Percentiles rank a stretch among this genome's conserved stretches.
phyloP scores from a whole-genome alignment of 2,329 filamentous ascomycete species.

The Periconia sp. region DNA sequence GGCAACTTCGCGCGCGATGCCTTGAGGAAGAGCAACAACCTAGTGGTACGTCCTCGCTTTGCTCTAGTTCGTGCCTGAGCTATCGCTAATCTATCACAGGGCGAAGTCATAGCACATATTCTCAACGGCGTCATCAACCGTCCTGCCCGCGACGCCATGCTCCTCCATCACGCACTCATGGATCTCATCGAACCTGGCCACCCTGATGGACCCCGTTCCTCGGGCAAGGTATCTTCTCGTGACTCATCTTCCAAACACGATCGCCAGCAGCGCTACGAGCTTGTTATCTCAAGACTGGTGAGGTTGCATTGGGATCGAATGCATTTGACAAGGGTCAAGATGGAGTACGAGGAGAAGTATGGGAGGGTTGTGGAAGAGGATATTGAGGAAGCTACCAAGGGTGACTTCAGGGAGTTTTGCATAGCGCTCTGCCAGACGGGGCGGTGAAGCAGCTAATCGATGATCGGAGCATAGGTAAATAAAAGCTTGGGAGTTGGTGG shows the following conservation, averaged over 20 bases:
- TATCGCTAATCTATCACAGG: conserved; percentile 58
- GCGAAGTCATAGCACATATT: conserved; percentile 91
- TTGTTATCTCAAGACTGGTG: conserved; percentile 86
- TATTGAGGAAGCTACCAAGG: conserved; percentile 76
- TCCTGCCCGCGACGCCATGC: conserved; percentile 87
- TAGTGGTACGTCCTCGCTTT: conserved; percentile 73
- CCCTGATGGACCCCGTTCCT: conserved; percentile 28
- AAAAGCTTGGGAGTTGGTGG: too few species aligned
- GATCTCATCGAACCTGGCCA: conserved; percentile 54
- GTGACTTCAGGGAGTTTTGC: conserved; percentile 80
- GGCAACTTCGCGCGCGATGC: conserved; percentile 89
- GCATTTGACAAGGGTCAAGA: conserved; percentile 81
- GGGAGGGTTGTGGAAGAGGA: conserved; percentile 75
- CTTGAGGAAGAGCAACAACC: conserved; percentile 84
- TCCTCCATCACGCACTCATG: conserved; percentile 84
- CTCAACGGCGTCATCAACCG: conserved; percentile 97
- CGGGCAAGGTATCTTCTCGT: conserved; percentile 23
- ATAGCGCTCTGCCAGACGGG: conserved; percentile 60
- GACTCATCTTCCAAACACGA: conserved; percentile 44
- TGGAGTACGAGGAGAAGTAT: conserved; percentile 81
- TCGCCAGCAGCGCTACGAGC: conserved; percentile 72
- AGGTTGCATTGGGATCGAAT: conserved; percentile 89
- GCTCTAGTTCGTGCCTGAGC: background rate
- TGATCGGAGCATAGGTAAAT: too few species aligned
- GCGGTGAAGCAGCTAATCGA: too few species aligned